Percentiles rank a stretch among this genome's conserved stretches.
phyloP scores from a whole-genome alignment of 1,139 yeast species.

The Yamadazyma siamensis region DNA sequence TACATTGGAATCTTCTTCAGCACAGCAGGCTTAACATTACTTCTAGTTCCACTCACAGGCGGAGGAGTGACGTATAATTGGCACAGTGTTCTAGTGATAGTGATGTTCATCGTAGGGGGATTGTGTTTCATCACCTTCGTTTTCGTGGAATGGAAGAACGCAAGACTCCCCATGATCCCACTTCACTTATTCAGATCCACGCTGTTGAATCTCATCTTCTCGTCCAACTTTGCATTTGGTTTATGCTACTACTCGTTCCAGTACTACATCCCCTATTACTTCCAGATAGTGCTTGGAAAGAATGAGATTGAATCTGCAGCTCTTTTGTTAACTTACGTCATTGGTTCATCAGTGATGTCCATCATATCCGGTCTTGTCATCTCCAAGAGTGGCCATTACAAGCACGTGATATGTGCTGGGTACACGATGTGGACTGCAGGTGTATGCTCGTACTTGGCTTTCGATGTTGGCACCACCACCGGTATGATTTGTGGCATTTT shows the following conservation, averaged over 20 bases:
- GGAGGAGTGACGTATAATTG: slow-evolving; percentile 54
- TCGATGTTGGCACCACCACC: slow-evolving; percentile 25
- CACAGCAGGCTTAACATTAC: slow-evolving; percentile 39
- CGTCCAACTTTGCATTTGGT: slow-evolving; percentile 49
- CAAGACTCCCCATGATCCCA: slow-evolving; percentile 58
- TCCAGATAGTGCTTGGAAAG: slow-evolving; percentile 45
- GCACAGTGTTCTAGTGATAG: slow-evolving; percentile 46
- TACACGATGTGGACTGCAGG: slow-evolving; percentile 43
- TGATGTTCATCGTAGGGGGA: slow-evolving; percentile 47
- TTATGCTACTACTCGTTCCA: slow-evolving; percentile 42
- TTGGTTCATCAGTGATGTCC: slow-evolving; percentile 38
- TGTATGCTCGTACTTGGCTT: slow-evolving; percentile 33
- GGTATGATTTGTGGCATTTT: slow-evolving; percentile 34
- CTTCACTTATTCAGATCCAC: slow-evolving; percentile 36
- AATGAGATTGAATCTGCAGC: slow-evolving; percentile 36
- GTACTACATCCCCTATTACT: slow-evolving; percentile 50
- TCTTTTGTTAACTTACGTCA: slow-evolving; percentile 40
- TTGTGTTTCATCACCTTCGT: slow-evolving; percentile 36
- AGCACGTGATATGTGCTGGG: slow-evolving; percentile 39
- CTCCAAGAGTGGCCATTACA: slow-evolving; percentile 39
- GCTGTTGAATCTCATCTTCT: slow-evolving; percentile 38
- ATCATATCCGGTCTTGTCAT: slow-evolving; percentile 43
- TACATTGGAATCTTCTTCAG: slow-evolving; percentile 46
- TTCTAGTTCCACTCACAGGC: slow-evolving; percentile 51
- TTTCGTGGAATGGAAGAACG: slow-evolving; percentile 44